These are phyloP conservation scores for Solanum sparsipilum DNA, from an alignment of 257 asterid genomes.

Conservation along the genomic window DNA sequence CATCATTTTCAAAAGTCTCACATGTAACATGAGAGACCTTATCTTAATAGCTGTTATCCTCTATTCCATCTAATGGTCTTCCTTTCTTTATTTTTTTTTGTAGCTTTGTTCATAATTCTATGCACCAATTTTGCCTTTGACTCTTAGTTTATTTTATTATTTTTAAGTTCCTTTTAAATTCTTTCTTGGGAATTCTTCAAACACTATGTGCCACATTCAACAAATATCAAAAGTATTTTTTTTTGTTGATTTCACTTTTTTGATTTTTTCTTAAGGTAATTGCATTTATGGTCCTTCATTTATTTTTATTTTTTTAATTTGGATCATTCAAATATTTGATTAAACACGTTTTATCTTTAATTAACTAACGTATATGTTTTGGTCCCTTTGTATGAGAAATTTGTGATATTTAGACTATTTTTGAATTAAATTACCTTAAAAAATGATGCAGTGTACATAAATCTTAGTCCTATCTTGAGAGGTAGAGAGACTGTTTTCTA, in stretches of 20 bases:
- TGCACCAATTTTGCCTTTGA: conserved; percentile 4
- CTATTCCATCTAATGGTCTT: background rate
- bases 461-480: background rate
- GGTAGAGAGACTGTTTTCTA: background rate
- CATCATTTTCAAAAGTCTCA: background rate
- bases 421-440: background rate
- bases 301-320: background rate
- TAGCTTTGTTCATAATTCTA: background rate
- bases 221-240: background rate
- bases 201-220: background rate
- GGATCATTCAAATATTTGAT: background rate
- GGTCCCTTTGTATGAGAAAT: background rate
- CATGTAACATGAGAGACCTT: background rate
- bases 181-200: conserved; percentile 7
- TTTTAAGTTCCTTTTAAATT: background rate
- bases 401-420: background rate
- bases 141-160: background rate
- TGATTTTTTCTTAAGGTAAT: background rate
- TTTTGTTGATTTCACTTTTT: background rate
- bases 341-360: background rate
- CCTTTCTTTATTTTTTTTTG: background rate
- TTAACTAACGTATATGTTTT: background rate
- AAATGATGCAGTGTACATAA: accelerated
- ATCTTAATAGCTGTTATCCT: conserved; percentile 12
- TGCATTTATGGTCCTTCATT: background rate